Conservation (phyloP, 495 filamentous ascomycete species). For the Cercophora newfieldiana region DNA sequence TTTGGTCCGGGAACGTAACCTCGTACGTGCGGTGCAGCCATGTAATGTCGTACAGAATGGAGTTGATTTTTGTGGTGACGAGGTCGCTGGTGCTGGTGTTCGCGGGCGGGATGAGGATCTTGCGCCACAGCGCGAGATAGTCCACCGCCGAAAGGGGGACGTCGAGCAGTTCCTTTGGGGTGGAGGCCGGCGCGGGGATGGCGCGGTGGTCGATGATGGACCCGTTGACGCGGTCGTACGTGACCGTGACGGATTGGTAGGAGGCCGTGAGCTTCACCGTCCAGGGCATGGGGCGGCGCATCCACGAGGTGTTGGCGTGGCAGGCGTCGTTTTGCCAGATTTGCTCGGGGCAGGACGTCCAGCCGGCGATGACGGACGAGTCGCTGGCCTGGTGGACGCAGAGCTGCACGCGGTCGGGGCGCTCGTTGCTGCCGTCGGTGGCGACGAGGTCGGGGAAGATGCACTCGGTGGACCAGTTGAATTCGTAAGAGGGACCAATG, state of each 20-base stretch:
- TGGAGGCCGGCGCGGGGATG: background rate
- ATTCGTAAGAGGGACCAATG: background rate
- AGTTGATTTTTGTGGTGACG: conserved; percentile 9
- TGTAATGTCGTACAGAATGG: conserved; percentile 18
- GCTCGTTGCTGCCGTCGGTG: background rate
- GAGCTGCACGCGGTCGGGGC: conserved; percentile 17
- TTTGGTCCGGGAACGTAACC: conserved; percentile 17
- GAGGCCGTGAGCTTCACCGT: conserved; percentile 16
- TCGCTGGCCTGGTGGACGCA: conserved; percentile 9
- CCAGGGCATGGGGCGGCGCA: conserved; percentile 9
- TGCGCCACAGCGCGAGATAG: conserved; percentile 2
- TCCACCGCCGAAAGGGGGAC: conserved; percentile 4
- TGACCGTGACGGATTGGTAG: conserved; percentile 6
- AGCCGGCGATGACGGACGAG: conserved; percentile 14
- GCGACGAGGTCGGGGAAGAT: conserved; percentile 2
- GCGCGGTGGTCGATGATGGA: conserved; percentile 16
- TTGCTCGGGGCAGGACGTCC: conserved; percentile 13
- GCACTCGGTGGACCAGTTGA: background rate
- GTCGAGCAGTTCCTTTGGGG: background rate
- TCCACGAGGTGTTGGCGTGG: conserved; percentile 11
- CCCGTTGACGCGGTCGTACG: conserved; percentile 20
- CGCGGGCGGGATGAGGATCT: conserved; percentile 4
- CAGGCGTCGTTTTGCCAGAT: conserved; percentile 6
- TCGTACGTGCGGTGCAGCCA: conserved; percentile 22
- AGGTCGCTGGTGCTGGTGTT: background rate